Base-by-base conservation (phyloP, 345 rosid species). In the Citrus sp. region DNA sequence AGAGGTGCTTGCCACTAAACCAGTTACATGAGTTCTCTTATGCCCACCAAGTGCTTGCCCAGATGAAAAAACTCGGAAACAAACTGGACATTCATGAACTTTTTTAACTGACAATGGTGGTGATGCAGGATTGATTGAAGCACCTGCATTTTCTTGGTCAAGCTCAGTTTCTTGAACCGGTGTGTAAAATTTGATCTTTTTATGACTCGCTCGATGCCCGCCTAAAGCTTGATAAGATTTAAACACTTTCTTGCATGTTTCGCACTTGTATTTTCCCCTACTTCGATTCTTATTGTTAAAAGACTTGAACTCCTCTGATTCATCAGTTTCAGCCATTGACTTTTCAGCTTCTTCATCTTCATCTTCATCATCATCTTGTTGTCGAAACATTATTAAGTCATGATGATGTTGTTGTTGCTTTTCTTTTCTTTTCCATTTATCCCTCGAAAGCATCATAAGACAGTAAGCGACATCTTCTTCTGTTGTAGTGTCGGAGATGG, bases 31-130 rank as follows among this genome's bases (percentile, higher is more conserved):
- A 65, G 99, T 90, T 87, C 99, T 87, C 73, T 96, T 96, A 75
- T 96, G 99, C 19, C 99, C 99, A 25, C 99, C 99, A 24, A 96
- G 89, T 1, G 99, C 99, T 89, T 96, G 99, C 37, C 99, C 99
- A 1, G 99, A 94, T 5, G 91, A 75, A 69, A 96, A 96, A 28
- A 91, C 95, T 83, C 94, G 87, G 4, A 85, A 78, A 86, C 99
- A 96, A 70, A 88, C 91, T 2, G 97, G 97, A 72, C 99, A 96
- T 84, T 91, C 88, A 49, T 94, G 95, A 70, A 87, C 78, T 87
- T 89, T 94, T 80, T 85, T 86, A 49, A 69, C 82, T 13, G 61
- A 30, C 61, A 38, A 21, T 19, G 80, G 63, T 24, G 24, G 58
- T 27, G 54, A 55, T 27, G 19, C 63, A 34, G 42, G 62, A 67